Base-by-base conservation (phyloP, 2,329 filamentous ascomycete species). In the Aspergillus viridinutans region DNA sequence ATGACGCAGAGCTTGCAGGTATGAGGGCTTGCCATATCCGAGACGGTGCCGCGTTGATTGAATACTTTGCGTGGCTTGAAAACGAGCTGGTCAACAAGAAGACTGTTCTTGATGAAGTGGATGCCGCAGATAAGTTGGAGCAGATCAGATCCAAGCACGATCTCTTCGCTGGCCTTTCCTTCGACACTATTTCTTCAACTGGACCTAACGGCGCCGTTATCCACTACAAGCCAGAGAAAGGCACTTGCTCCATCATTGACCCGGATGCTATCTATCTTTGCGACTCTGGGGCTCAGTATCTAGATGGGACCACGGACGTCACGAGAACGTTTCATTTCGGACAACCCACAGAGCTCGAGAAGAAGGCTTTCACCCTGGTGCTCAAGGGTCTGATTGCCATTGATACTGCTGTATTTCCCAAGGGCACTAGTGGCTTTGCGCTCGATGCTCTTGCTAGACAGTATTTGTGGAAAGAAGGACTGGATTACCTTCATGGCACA, bases 41-140 rank as follows among this genome's bases (percentile, higher is more conserved):
- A 61, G 94, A 99, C 68, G 94, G 94, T 49, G 92, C 91, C 49
- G 93, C 94, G 1, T 76, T 97, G 59, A 92, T 86, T 55, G 87
- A 96, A 71, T 99, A 92, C 73, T 97, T 99, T 73, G 91, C 94
- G 12, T 99, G 94, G 94, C 83, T 99, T 3, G 94, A 99, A 73
- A 85, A 97, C 67, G 88, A 97, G 69, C 80, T 99, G 25, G 71
- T 90, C 57, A 84, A 81, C 63, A 87, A 93, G 72, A 88, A 89
- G 60, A 83, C 82, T 1, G 82, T 79, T 3, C 75, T 99, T 7
- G 92, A 97, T 68, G 94, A 99, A 72, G 91, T 97, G 2, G 82
- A 90, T 63, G 94, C 85, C n/a, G 92, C 92, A 17, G 90, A 97
- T 71, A 95, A 96, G 76, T 82, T 99, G 2, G 91, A 96, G 72